Conservation (phyloP, 148 eudicot genomes). For the Rhododendron vialii region DNA sequence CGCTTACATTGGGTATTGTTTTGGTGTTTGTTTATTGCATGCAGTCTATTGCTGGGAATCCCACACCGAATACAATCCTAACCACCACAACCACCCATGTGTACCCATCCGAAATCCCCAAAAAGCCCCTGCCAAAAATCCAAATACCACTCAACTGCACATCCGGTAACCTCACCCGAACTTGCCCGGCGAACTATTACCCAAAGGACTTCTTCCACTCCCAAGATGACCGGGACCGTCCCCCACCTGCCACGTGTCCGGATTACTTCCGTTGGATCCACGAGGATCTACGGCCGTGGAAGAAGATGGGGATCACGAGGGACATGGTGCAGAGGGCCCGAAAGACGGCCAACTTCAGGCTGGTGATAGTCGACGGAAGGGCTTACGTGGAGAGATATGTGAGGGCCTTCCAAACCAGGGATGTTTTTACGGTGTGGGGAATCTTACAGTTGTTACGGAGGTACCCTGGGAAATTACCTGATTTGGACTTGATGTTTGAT, state of each 20-base stretch:
- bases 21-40: constrained; percentile 12
- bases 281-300: constrained; percentile 80
- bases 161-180: constrained; percentile 33
- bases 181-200: constrained; percentile 59
- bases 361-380: constrained; percentile 59
- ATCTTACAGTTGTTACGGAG: constrained; percentile 63
- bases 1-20: no score
- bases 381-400: constrained; percentile 59
- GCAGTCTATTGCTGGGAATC: constrained; percentile 37
- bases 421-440: constrained; percentile 78
- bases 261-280: constrained; percentile 80
- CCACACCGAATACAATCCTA: constrained; percentile 22
- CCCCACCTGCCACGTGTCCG: constrained; percentile 48
- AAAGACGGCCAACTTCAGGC: constrained; percentile 62
- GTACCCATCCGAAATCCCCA: constrained; percentile 4
- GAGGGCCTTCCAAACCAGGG: constrained; percentile 63
- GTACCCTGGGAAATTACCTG: constrained; percentile 84
- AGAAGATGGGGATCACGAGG: constrained; percentile 56
- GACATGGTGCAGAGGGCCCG: constrained; percentile 57
- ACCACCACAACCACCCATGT: not conserved
- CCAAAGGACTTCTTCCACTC: constrained; percentile 28
- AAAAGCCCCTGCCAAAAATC: constrained; percentile 17
- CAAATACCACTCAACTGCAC: constrained; percentile 52
- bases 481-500: constrained; percentile 82
- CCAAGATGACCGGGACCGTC: constrained; percentile 23